Evolutionary conservation across 352 stramenopile species (phyloP), one percentile per base, ranked within the genome.

Genomic region (Pythium coloratum): DNA sequence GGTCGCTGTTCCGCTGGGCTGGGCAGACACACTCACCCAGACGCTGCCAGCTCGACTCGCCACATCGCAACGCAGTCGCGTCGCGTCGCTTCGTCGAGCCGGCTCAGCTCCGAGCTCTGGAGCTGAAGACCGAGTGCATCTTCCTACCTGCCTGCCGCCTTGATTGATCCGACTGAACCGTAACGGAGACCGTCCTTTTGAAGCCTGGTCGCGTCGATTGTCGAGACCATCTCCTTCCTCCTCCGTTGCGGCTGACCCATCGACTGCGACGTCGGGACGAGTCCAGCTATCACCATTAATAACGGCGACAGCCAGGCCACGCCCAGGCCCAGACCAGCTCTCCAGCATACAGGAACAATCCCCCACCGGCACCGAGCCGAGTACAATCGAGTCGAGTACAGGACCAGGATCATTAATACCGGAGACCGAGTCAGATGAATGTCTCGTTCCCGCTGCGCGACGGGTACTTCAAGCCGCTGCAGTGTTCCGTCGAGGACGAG

Each of bases 381-480:
- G 0, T 24, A 24, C 20, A 24, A 24, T 24, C 20, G 20, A 24
- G 20, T 24, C 20, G 20, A 24, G 20, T 24, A 24, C 20, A 24
- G 20, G 20, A 24, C 20, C 20, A 24, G 20, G 20, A 24, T 24
- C 20, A 24, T 24, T 24, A 24, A 24, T 24, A 24, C 20, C 20
- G 20, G 20, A 44, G 36, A 14, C 36, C 42, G 42, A 50, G 40
- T 24, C 20, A 24, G 20, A 67, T 67, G 62, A 67, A 67, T 61
- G 62, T 61, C n/a, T 55, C 62, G 62, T 69, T 73, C 51, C 67
- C 67, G 24, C 44, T 73, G 61, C 67, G 51, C 49, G 67, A 69
- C 12, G 57, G 55, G 57, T 69, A 53, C 50, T 73, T 73, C 57
- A 30, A 20, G 49, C 61, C 61, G 40, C 32, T 68, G 28, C 16